A percentile compares a stretch with the other conserved stretches of the same genome.
These are phyloP conservation scores for Ophiostoma populinum DNA, from an alignment of 2,329 filamentous ascomycete species.

Conservation along the genomic window DNA sequence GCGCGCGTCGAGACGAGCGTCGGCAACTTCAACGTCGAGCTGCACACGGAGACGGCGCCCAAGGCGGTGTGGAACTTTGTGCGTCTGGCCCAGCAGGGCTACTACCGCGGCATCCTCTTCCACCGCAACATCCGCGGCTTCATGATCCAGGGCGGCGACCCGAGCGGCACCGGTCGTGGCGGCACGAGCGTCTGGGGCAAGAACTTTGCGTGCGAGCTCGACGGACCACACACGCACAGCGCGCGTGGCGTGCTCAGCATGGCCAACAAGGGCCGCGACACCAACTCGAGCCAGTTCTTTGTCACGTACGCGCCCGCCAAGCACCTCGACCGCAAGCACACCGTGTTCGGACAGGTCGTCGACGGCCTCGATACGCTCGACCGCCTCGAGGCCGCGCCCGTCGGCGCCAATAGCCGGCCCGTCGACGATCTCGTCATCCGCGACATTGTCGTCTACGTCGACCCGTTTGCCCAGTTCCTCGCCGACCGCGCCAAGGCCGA, in stretches of 20 bases:
- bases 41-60: constrained; percentile 81
- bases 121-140: constrained; percentile 91
- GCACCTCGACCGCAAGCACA: constrained; percentile 89
- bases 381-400: constrained; percentile 60
- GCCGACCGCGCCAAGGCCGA: constrained; percentile 54
- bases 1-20: constrained; percentile 75
- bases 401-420: constrained; percentile 62
- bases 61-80: constrained; percentile 97
- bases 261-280: constrained; percentile 98
- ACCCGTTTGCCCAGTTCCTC: constrained; percentile 89
- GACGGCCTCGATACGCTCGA: constrained; percentile 56
- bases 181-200: constrained; percentile 86
- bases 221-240: constrained; percentile 75
- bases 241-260: constrained; percentile 68
- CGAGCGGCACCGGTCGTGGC: constrained; percentile 80
- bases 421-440: constrained; percentile 63
- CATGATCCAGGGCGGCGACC: constrained; percentile 96
- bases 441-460: constrained; percentile 72
- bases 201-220: constrained; percentile 85
- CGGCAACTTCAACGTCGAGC: constrained; percentile 72
- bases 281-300: constrained; percentile 90
- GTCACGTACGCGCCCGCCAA: constrained; percentile 71
- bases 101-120: constrained; percentile 71
- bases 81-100: constrained; percentile 70
- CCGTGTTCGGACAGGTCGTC: constrained; percentile 81